phyloP scores from a whole-genome alignment of 2,329 filamentous ascomycete genomes.

The Cladobotryum mycophilum region DNA sequence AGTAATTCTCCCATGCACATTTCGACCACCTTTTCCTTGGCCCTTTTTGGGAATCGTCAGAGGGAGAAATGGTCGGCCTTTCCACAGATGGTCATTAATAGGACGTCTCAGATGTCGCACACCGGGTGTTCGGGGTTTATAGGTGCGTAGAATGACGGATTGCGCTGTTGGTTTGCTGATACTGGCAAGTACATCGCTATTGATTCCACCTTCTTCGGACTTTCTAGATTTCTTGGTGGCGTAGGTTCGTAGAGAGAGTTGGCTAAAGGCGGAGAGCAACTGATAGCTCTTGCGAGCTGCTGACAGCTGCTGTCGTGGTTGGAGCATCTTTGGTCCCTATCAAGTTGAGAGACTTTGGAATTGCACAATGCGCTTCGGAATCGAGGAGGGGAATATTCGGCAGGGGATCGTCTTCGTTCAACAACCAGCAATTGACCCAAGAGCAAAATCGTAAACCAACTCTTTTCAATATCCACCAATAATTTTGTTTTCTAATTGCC shows the following conservation, averaged over 20 bases:
- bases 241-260: slow-evolving; percentile 24
- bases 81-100: slow-evolving; percentile 96
- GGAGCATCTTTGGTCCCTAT: slow-evolving; percentile 23
- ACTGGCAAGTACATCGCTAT: slow-evolving; percentile 17
- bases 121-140: slow-evolving; percentile 90
- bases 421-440: slow-evolving; percentile 7
- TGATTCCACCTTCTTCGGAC: slow-evolving; percentile 8
- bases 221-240: slow-evolving; percentile 22
- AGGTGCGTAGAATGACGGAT: slow-evolving; percentile 62
- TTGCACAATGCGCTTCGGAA: slow-evolving; percentile 1
- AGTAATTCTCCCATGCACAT: slow-evolving; percentile 78
- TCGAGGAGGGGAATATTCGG: slow-evolving; percentile 1
- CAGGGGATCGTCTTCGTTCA: background rate
- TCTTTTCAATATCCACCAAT: too few species aligned
- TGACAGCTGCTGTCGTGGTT: slow-evolving; percentile 23
- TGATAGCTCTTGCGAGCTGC: slow-evolving; percentile 23
- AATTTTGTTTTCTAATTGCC: too few species aligned
- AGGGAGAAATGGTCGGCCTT: slow-evolving; percentile 73
- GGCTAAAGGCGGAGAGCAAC: slow-evolving; percentile 21
- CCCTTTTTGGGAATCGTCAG: slow-evolving; percentile 91
- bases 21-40: slow-evolving; percentile 86
- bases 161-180: slow-evolving; percentile 23
- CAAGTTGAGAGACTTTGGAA: background rate
- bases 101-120: slow-evolving; percentile 84
- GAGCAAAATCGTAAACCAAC: too few species aligned